These are phyloP conservation scores for Blastobotrys illinoisensis DNA, from an alignment of 1,139 yeast species.

Conservation along the genomic window DNA sequence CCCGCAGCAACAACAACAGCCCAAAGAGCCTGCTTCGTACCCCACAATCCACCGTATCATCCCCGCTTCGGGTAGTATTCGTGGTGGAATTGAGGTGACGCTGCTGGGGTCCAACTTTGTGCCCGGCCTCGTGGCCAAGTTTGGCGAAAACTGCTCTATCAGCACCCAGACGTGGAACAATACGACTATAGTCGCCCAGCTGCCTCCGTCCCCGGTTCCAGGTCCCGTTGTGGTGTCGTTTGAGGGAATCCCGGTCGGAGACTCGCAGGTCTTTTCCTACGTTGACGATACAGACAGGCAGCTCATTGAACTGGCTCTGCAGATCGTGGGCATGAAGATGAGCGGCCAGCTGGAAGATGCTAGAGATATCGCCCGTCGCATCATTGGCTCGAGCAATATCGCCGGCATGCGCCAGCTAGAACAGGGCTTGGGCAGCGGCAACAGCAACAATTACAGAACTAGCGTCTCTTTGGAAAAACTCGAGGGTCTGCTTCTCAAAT, in stretches of 20 bases:
- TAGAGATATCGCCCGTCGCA: slow-evolving; percentile 74
- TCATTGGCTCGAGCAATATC: slow-evolving; percentile 39
- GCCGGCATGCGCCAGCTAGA: slow-evolving; percentile 6
- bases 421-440: slow-evolving; percentile 6
- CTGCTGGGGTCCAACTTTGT: slow-evolving; percentile 76
- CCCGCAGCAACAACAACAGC: slow-evolving; percentile 1
- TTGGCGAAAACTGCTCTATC: slow-evolving; percentile 74
- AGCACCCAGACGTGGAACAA: slow-evolving; percentile 86
- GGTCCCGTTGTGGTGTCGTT: slow-evolving; percentile 87
- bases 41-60: slow-evolving; percentile 76
- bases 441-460: slow-evolving; percentile 3
- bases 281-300: slow-evolving; percentile 91
- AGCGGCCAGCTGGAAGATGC: slow-evolving; percentile 89
- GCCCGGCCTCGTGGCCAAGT: slow-evolving; percentile 72
- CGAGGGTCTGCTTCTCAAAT: slow-evolving; percentile 57
- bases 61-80: slow-evolving; percentile 87
- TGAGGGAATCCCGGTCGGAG: slow-evolving; percentile 36
- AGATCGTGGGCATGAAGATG: slow-evolving; percentile 89
- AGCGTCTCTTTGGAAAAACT: slow-evolving; percentile 41
- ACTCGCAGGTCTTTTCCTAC: slow-evolving; percentile 66
- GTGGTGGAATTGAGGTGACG: slow-evolving; percentile 92
- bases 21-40: slow-evolving; percentile 15
- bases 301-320: slow-evolving; percentile 81
- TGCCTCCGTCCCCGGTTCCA: slow-evolving; percentile 80
- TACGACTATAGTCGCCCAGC: slow-evolving; percentile 77